Percentiles rank a stretch among this genome's conserved stretches.
Evolutionary conservation across 176 grass and related monocot genomes (phyloP).

Genomic region (Carex myosuroides): DNA sequence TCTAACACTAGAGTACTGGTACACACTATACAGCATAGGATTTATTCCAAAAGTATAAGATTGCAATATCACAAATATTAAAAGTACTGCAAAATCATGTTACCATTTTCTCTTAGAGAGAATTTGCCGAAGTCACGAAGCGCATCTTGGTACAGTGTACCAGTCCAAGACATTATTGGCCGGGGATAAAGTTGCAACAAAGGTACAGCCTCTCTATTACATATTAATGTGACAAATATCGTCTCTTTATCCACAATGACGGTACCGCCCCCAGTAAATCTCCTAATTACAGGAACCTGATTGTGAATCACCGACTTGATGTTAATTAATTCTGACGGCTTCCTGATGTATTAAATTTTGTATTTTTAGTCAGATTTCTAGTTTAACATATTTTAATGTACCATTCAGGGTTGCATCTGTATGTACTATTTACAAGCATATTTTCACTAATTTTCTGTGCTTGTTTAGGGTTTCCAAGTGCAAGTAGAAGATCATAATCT

Average conservation of each 20-base stretch:
- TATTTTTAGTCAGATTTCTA: background rate
- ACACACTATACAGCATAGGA: background rate
- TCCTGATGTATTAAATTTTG: slow-evolving; percentile 42
- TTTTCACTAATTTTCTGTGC: too few relatives aligned
- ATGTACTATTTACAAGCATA: background rate
- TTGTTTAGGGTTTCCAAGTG: background rate
- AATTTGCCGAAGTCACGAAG: slow-evolving; percentile 54
- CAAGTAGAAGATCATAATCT: background rate
- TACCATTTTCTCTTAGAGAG: slow-evolving; percentile 85
- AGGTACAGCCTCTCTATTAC: slow-evolving; percentile 53
- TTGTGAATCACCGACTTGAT: slow-evolving; percentile 47
- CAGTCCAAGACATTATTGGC: slow-evolving; percentile 81
- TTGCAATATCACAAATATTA: background rate
- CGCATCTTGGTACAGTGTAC: slow-evolving; percentile 40
- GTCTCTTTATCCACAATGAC: slow-evolving; percentile 82
- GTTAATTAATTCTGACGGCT: slow-evolving; percentile 66
- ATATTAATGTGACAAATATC: slow-evolving; percentile 74
- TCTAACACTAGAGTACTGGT: background rate
- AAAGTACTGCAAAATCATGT: background rate
- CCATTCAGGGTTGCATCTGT: background rate
- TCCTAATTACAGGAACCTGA: slow-evolving; percentile 51
- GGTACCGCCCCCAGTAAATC: slow-evolving; percentile 83
- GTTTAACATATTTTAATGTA: background rate
- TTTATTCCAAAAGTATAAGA: background rate
- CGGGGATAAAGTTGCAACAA: slow-evolving; percentile 67